Evolutionary conservation across 495 filamentous ascomycete genomes (phyloP).

Genomic region (Physcia stellaris): DNA sequence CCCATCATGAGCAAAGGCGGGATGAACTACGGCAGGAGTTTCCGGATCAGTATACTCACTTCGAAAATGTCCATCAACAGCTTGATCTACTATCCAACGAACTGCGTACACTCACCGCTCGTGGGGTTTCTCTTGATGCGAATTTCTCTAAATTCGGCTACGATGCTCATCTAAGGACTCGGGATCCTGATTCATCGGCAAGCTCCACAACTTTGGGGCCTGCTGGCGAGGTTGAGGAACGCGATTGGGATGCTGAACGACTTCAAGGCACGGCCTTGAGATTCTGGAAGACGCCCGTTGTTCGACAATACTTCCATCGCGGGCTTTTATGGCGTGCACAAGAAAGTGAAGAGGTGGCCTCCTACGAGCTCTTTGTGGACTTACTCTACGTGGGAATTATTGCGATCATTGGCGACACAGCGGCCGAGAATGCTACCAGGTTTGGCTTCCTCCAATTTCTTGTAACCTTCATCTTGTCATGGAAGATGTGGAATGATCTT

Average conservation of each 20-base stretch:
- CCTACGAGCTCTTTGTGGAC: slow-evolving; percentile 46
- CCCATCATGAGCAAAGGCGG: slow-evolving; percentile 32
- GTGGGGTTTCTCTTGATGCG: slow-evolving; percentile 35
- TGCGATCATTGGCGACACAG: slow-evolving; percentile 42
- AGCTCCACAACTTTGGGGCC: slow-evolving; percentile 13
- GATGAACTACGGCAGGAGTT: slow-evolving; percentile 28
- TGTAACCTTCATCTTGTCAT: slow-evolving; percentile 41
- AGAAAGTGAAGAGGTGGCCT: slow-evolving; percentile 36
- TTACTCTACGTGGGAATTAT: slow-evolving; percentile 43
- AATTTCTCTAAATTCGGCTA: slow-evolving; percentile 48
- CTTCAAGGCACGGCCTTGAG: slow-evolving; percentile 30
- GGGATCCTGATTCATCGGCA: slow-evolving; percentile 17
- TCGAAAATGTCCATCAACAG: slow-evolving; percentile 34
- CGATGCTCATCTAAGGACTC: slow-evolving; percentile 33
- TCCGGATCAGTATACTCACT: slow-evolving; percentile 33
- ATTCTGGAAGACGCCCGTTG: slow-evolving; percentile 39
- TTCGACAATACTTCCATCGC: slow-evolving; percentile 48
- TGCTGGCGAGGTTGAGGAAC: slow-evolving; percentile 9
- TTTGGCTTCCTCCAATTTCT: slow-evolving; percentile 34
- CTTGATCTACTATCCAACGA: slow-evolving; percentile 33
- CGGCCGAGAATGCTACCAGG: slow-evolving; percentile 35
- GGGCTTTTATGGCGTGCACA: slow-evolving; percentile 44
- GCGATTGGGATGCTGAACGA: slow-evolving; percentile 29
- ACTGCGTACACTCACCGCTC: slow-evolving; percentile 37
- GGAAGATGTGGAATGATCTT: slow-evolving; percentile 47